Evolutionary conservation across 768 basidiomycete genomes (phyloP), one percentile per base, ranked within the genome.

Genomic region (Lactarius akahatsu): DNA sequence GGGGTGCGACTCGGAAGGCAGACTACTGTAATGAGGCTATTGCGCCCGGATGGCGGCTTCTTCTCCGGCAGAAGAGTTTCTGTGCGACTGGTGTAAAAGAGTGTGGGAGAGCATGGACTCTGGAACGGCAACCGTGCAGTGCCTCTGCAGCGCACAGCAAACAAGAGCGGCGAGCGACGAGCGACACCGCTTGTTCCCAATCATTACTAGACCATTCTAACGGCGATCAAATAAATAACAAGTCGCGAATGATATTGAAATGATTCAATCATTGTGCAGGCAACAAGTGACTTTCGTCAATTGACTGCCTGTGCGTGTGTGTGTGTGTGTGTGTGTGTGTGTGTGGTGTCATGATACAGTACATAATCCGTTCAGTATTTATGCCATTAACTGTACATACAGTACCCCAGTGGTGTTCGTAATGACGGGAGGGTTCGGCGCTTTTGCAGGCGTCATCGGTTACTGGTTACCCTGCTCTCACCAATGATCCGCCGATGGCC

Each of bases 161-260:
- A 54, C 28, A 43, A 65, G 41, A 30, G 43, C 45, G n/a, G 50
- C 43, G 47, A 20, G 23, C 26, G 26, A 40, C 23, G 18, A n/a
- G 54, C 26, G 54, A 56, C 30, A 34, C 18, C 30, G 34, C 23
- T 26, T 63, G 62, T 59, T 63, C 62, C 66, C 54, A 38, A 67
- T 67, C 66, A 67, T 59, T 67, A 57, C 58, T 62, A 43, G 62
- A 67, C 66, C 66, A 63, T 67, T 67, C 62, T 63, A 63, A 67
- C 62, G 61, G 66, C 66, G 62, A 67, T 67, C 66, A 63, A 67
- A 67, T 50, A 57, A 36, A 16, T 47, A 23, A 58, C 32, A 40
- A 50, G 36, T 54, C 28, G 38, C 30, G 30, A 60, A 55, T 43
- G 52, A 30, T 20, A 59, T 40, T 23, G 26, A 52, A 23, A 36